A percentile compares a stretch with the other conserved stretches of the same genome.
These are phyloP conservation scores for Microstegium vimineum DNA, from an alignment of 176 grass and related monocot species.

Conservation along the genomic window DNA sequence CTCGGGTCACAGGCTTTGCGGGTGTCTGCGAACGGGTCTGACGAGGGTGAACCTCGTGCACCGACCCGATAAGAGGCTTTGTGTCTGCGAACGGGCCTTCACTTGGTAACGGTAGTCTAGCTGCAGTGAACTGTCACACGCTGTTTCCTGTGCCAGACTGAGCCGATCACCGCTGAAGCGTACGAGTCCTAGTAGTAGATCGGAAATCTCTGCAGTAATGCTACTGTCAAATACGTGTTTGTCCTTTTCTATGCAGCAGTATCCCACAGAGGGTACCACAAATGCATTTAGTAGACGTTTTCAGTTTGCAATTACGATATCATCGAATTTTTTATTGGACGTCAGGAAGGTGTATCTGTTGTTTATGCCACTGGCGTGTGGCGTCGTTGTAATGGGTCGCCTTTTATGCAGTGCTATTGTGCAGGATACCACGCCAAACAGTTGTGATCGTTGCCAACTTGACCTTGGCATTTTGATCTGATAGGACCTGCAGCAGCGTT, in stretches of 20 bases:
- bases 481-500: background rate
- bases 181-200: background rate
- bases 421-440: background rate
- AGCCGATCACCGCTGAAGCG: background rate
- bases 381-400: background rate
- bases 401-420: background rate
- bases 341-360: background rate
- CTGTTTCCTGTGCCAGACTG: background rate
- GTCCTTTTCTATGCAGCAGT: background rate
- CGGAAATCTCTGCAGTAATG: background rate
- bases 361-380: background rate
- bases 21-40: background rate
- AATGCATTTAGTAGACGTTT: background rate
- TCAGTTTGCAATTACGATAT: background rate
- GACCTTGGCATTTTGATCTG: background rate
- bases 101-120: slow-evolving; percentile 1
- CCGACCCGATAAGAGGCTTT: background rate
- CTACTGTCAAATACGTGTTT: background rate
- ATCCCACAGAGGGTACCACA: background rate
- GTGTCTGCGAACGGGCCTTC: background rate
- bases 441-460: background rate
- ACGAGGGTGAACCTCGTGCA: background rate
- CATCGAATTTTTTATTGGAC: background rate
- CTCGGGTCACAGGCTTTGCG: background rate
- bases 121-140: background rate